phyloP scores from a whole-genome alignment of 768 basidiomycete genomes.

The Lactifluus hygrophoroides region DNA sequence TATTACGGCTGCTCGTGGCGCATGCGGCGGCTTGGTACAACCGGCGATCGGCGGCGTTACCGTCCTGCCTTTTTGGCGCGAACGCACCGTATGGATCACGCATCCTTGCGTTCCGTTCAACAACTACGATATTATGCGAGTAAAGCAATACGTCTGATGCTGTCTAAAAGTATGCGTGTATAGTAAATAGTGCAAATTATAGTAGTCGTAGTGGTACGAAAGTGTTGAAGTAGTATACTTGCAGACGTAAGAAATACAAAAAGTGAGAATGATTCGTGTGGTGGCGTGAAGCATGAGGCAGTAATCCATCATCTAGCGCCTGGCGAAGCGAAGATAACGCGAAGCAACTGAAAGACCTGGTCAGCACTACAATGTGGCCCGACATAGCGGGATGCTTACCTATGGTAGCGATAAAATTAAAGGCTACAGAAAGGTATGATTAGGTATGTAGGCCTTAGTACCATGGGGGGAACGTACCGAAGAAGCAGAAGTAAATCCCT shows the following conservation, averaged over 20 bases:
- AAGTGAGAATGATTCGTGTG: background rate
- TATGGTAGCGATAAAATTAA: constrained; percentile 61
- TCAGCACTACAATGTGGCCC: background rate
- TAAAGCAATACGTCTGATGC: background rate
- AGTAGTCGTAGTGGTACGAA: background rate
- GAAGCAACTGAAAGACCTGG: constrained; percentile 46
- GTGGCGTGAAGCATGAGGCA: background rate
- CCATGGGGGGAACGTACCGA: constrained; percentile 32
- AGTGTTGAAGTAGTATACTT: background rate
- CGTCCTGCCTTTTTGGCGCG: constrained; percentile 10
- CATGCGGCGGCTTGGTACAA: background rate
- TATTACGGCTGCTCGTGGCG: constrained; percentile 2
- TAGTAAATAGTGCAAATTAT: background rate
- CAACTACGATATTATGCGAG: background rate
- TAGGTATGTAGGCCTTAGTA: background rate
- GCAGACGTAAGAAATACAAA: background rate
- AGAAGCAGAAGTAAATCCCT: constrained; percentile 56
- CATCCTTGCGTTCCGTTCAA: background rate
- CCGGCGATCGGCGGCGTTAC: constrained; percentile 8
- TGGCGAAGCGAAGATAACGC: constrained; percentile 39
- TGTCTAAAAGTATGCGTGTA: background rate
- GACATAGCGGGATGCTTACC: constrained; percentile 25
- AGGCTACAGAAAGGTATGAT: constrained; percentile 31
- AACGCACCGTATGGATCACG: background rate
- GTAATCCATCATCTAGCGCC: constrained; percentile 12